Conservation (phyloP, 352 stramenopile genomes). For the Globisporangium spinosum region DNA sequence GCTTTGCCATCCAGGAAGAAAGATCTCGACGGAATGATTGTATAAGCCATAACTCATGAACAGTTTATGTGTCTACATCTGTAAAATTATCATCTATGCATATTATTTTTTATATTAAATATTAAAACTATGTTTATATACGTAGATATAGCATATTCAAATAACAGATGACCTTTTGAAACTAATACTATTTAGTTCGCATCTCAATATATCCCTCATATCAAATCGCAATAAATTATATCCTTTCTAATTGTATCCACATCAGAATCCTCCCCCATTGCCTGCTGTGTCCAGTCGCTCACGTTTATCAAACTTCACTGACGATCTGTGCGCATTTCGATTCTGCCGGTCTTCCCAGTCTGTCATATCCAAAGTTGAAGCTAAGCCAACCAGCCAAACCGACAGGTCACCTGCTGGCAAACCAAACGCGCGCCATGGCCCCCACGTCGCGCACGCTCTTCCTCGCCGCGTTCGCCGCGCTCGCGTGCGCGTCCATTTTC, state of each 20-base stretch:
- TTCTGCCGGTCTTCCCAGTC: conserved; percentile 1
- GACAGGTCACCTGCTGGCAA: background rate
- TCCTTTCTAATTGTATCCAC: background rate
- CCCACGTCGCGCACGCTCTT: background rate
- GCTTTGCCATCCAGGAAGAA: no score
- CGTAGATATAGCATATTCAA: no score
- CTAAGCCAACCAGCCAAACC: conserved; percentile 2
- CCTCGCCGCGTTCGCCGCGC: background rate
- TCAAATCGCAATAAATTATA: no score
- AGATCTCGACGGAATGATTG: background rate
- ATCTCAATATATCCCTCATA: no score
- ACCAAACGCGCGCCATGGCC: background rate
- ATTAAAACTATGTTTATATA: no score
- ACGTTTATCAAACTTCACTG: background rate
- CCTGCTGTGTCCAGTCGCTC: background rate
- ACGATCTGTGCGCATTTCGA: background rate
- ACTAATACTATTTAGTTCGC: no score
- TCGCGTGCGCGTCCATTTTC: conserved; percentile 2
- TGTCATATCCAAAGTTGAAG: conserved; percentile 15
- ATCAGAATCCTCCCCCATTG: background rate
- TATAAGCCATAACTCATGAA: background rate
- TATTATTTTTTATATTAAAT: no score
- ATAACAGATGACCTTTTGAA: no score
- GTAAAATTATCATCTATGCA: no score
- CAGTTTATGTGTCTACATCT: no score